phyloP scores from a whole-genome alignment of 805 yeast genomes.

The Hemisphaericaspora nanyangensis region DNA sequence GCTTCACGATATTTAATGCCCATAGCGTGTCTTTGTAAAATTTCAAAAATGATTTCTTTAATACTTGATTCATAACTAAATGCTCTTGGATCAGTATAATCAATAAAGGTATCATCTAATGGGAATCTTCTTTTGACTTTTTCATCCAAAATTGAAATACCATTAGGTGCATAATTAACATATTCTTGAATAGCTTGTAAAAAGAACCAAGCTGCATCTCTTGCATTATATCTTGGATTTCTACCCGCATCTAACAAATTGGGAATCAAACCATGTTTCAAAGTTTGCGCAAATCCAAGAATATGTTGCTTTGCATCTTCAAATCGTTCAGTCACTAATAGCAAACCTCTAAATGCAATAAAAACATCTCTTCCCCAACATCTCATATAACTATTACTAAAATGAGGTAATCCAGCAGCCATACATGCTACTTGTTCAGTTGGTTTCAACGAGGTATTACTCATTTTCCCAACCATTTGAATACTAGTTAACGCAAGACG shows the following conservation, averaged over 20 bases:
- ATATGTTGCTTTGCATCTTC: conserved; percentile 81
- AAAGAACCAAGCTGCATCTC: conserved; percentile 97
- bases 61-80: conserved; percentile 68
- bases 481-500: conserved; percentile 75
- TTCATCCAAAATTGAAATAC: conserved; percentile 61
- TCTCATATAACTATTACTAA: conserved; percentile 86
- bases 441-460: conserved; percentile 74
- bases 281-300: conserved; percentile 80
- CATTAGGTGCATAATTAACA: conserved; percentile 62
- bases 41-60: conserved; percentile 76
- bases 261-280: conserved; percentile 94
- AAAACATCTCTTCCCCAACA: conserved; percentile 99
- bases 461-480: conserved; percentile 78
- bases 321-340: conserved; percentile 71
- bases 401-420: conserved; percentile 97
- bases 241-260: conserved; percentile 88
- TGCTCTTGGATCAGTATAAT: conserved; percentile 68
- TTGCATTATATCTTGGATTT: conserved; percentile 91
- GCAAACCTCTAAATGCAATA: conserved; percentile 77
- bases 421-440: conserved; percentile 59
- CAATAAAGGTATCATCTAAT: conserved; percentile 73
- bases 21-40: conserved; percentile 80
- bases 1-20: conserved; percentile 91
- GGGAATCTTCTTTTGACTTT: conserved; percentile 84
- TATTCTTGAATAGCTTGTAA: conserved; percentile 87